Conservation (phyloP, 208 protist genomes). For the Naegleria lovaniensis region DNA sequence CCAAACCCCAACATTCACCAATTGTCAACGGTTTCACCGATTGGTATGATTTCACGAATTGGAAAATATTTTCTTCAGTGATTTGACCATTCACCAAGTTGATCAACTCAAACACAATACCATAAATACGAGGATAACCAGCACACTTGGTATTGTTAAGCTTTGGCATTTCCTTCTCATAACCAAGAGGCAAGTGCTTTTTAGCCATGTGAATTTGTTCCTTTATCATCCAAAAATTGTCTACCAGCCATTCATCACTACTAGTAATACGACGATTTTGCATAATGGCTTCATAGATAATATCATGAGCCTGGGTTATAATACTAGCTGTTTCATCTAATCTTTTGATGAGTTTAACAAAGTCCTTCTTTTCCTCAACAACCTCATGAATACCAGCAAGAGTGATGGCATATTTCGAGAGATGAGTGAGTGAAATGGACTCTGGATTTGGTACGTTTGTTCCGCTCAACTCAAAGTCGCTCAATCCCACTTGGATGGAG, state of each 20-base stretch:
- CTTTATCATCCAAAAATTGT: slow-evolving; percentile 27
- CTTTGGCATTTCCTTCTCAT: slow-evolving; percentile 20
- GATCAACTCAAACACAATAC: slow-evolving; percentile 10
- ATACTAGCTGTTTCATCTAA: neutral
- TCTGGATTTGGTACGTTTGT: slow-evolving; percentile 2
- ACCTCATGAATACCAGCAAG: neutral
- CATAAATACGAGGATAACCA: slow-evolving; percentile 16
- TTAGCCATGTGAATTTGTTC: slow-evolving; percentile 26
- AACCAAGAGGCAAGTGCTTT: slow-evolving; percentile 14
- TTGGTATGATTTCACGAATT: slow-evolving; percentile 18
- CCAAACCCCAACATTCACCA: slow-evolving; percentile 17
- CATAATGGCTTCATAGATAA: slow-evolving; percentile 23
- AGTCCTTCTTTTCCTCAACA: neutral
- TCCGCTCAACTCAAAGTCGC: neutral
- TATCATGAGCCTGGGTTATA: slow-evolving; percentile 15
- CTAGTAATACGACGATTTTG: neutral
- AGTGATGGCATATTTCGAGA: neutral
- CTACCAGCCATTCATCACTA: slow-evolving; percentile 22
- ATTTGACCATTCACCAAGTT: slow-evolving; percentile 23
- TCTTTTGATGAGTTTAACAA: neutral
- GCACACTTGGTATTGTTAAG: neutral
- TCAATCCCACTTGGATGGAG: neutral
- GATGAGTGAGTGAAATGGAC: neutral
- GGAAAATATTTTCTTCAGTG: slow-evolving; percentile 12
- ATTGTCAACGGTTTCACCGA: neutral